Evolutionary conservation across 148 eudicot genomes (phyloP).

Genomic region (Cornus controversa): DNA sequence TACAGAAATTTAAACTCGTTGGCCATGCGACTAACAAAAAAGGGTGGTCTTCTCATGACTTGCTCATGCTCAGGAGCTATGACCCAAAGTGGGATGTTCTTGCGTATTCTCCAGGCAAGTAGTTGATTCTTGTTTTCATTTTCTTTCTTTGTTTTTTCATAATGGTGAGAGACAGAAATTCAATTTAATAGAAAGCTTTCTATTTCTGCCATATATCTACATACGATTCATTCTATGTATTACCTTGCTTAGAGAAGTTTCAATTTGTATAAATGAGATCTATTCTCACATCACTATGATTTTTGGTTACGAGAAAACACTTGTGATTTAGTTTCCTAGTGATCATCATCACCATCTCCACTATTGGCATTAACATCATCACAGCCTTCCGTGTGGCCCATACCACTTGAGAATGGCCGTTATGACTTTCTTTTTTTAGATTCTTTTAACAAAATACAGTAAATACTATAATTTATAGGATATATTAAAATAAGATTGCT

Average conservation of each 20-base stretch:
- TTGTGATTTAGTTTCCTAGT: too few relatives aligned
- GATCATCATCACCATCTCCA: too few relatives aligned
- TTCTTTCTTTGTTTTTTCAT: background rate
- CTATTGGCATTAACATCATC: too few relatives aligned
- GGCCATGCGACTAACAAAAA: slow-evolving; percentile 75
- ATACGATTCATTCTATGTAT: background rate
- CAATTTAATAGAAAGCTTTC: background rate
- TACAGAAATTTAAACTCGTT: slow-evolving; percentile 78
- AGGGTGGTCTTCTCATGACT: slow-evolving; percentile 86
- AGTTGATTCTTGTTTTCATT: background rate
- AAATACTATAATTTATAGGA: too few relatives aligned
- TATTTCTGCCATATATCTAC: background rate
- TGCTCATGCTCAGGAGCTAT: slow-evolving; percentile 99
- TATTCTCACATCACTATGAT: too few relatives aligned
- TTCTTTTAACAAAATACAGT: too few relatives aligned
- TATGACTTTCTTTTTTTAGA: too few relatives aligned
- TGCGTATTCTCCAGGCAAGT: slow-evolving; percentile 71
- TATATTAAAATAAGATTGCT: too few relatives aligned
- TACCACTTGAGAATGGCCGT: too few relatives aligned
- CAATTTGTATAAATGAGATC: background rate
- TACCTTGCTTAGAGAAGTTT: background rate
- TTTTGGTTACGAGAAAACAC: too few relatives aligned
- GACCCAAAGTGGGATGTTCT: slow-evolving; percentile 88
- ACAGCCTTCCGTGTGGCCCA: too few relatives aligned
- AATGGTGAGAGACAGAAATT: background rate